phyloP scores from a whole-genome alignment of 805 yeast genomes.

The Sugiyamaella americana region DNA sequence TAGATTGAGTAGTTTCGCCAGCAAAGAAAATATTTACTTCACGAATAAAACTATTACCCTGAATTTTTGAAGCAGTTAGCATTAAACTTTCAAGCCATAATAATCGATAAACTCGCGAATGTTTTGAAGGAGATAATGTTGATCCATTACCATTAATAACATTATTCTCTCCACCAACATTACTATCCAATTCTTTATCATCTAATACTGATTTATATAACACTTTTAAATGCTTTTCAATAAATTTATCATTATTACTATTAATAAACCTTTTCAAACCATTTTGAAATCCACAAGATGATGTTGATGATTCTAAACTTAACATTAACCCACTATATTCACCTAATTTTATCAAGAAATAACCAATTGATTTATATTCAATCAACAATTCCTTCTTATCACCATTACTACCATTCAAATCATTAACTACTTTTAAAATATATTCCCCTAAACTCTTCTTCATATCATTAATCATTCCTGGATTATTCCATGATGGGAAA shows the following conservation, averaged over 20 bases:
- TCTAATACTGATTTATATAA: neutral
- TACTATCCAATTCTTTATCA: neutral
- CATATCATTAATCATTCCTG: neutral
- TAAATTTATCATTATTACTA: neutral
- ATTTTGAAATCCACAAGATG: neutral
- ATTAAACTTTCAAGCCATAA: conserved; percentile 23
- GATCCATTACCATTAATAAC: neutral
- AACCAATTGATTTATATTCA: neutral
- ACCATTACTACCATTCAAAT: too few relatives aligned
- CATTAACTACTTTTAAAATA: too few relatives aligned
- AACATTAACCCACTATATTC: neutral
- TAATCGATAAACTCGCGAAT: conserved; percentile 20
- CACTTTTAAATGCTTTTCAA: neutral
- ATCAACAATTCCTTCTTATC: neutral
- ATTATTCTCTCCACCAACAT: neutral
- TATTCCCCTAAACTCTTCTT: too few relatives aligned
- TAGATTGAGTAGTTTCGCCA: conserved; percentile 9
- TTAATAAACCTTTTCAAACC: neutral
- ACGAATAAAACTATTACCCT: conserved; percentile 13
- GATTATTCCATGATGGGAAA: neutral
- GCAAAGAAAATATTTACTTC: conserved; percentile 14
- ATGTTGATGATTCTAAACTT: neutral
- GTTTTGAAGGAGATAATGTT: neutral
- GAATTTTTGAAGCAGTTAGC: conserved; percentile 15
- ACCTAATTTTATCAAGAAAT: neutral